Base-by-base conservation (phyloP, 1,284 basidiomycete genomes). In the Amylostereum chailletii region DNA sequence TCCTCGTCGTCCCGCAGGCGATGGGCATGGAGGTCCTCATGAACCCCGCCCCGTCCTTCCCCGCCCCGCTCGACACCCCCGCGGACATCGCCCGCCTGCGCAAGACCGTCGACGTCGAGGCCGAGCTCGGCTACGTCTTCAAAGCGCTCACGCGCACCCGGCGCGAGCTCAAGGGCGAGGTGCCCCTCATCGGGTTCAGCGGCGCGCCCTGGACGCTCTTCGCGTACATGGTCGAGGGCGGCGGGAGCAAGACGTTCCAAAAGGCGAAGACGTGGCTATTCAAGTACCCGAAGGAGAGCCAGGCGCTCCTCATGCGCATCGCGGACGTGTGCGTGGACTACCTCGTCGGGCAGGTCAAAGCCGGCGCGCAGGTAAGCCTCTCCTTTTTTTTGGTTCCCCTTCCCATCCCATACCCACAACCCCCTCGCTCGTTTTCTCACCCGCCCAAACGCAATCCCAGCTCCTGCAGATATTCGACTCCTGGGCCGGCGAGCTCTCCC, bases 151-250 rank as follows among this genome's bases (percentile, higher is more conserved):
- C 86, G 5, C 63, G 81, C 59, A 94, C 93, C 4, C 76, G 93
- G 53, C 75, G 78, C 51, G 84, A 75, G 37, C 74, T 97, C 47
- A 75, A 79, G 1, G 93, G 94, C 30, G 79, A 89, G 61, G 93
- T 96, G 6, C 94, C 94, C 11, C 72, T 98, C 53, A 94, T 98
- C 59, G 94, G 94, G 3, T 98, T 98, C 70, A 90, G 83, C 60
- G 94, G 94, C 45, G 92, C 92, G 1, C 94, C 94, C 1, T 97
- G 94, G 94, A 97, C 94, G 19, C 76, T 97, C 48, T 94, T 98
- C 72, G 82, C 86, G 40, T 97, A 97, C 68, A 98, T 97, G 94
- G 80, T 94, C 58, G 94, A 96, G 65, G 94, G 94, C 10, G 94
- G 93, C 4, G 86, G 87, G 10, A 88, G 79, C 65, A 93, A 92